Conservation (phyloP, 2,329 filamentous ascomycete genomes). For the Coniochaeta sp. region DNA sequence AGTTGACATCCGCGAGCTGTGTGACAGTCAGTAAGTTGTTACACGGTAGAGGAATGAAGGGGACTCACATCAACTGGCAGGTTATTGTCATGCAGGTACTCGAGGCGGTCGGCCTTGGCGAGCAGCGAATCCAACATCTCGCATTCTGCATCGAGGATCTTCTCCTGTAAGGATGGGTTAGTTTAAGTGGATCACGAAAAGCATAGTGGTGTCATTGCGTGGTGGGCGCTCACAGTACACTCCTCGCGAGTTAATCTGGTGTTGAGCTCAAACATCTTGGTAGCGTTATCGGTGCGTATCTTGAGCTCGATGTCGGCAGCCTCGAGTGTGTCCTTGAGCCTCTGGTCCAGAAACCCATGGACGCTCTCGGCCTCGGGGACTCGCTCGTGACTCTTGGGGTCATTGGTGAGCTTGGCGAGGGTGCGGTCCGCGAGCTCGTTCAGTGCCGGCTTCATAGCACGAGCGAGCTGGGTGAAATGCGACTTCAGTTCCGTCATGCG, state of each 20-base stretch:
- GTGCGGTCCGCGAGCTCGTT: conserved; percentile 57
- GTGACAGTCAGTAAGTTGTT: conserved; percentile 15
- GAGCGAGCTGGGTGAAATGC: conserved; percentile 54
- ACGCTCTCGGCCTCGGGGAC: conserved; percentile 46
- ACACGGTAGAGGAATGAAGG: conserved; percentile 4
- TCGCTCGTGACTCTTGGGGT: conserved; percentile 44
- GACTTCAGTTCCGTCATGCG: conserved; percentile 62
- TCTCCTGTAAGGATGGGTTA: conserved; percentile 2
- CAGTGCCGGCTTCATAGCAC: conserved; percentile 55
- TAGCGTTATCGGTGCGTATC: conserved; percentile 11
- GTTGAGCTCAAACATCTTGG: conserved; percentile 16
- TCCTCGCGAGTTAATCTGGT: conserved; percentile 9
- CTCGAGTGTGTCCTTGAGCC: conserved; percentile 23
- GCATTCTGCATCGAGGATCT: conserved; percentile 26
- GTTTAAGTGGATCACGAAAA: background rate
- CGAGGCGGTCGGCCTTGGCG: conserved; percentile 36
- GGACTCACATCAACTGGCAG: conserved; percentile 43
- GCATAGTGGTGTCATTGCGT: background rate
- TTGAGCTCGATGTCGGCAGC: conserved; percentile 14
- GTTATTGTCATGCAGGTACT: conserved; percentile 31
- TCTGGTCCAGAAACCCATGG: conserved; percentile 41
- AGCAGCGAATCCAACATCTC: conserved; percentile 39
- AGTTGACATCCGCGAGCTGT: conserved; percentile 29
- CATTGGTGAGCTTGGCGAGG: conserved; percentile 48
- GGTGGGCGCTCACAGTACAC: conserved; percentile 13